phyloP scores from a whole-genome alignment of 352 stramenopile species.

The Pythium periplocum region DNA sequence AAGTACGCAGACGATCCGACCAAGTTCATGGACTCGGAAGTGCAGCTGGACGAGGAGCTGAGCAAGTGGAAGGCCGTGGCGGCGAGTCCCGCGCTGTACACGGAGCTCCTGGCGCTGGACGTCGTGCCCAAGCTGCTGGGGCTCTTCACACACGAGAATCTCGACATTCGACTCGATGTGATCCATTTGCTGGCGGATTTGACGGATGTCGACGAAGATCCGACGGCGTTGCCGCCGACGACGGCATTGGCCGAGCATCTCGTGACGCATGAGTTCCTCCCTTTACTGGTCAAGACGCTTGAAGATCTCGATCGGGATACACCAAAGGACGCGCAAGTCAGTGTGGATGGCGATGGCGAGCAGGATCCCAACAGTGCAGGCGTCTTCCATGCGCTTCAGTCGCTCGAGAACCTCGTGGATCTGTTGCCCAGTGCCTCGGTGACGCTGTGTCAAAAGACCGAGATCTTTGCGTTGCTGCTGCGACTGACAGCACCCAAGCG shows the following conservation, averaged over 20 bases:
- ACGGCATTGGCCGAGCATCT: slow-evolving; percentile 31
- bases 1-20: slow-evolving; percentile 53
- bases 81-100: slow-evolving; percentile 43
- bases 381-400: slow-evolving; percentile 51
- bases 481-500: slow-evolving; percentile 15
- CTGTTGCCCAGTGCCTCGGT: slow-evolving; percentile 21
- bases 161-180: slow-evolving; percentile 39
- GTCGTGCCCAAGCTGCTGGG: slow-evolving; percentile 46
- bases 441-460: slow-evolving; percentile 12
- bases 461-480: slow-evolving; percentile 17
- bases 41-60: slow-evolving; percentile 39
- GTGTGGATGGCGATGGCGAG: slow-evolving; percentile 4
- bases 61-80: slow-evolving; percentile 32
- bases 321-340: slow-evolving; percentile 13
- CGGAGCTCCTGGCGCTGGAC: slow-evolving; percentile 33
- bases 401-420: slow-evolving; percentile 49
- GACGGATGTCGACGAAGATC: slow-evolving; percentile 41
- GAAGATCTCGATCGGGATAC: slow-evolving; percentile 24
- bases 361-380: slow-evolving; percentile 48
- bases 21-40: slow-evolving; percentile 70
- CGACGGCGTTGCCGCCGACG: slow-evolving; percentile 24
- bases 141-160: slow-evolving; percentile 63
- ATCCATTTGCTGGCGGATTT: slow-evolving; percentile 40
- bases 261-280: slow-evolving; percentile 29
- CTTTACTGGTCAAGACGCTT: slow-evolving; percentile 27